Conservation (phyloP, 805 yeast genomes). For the Yueomyces sp. region DNA sequence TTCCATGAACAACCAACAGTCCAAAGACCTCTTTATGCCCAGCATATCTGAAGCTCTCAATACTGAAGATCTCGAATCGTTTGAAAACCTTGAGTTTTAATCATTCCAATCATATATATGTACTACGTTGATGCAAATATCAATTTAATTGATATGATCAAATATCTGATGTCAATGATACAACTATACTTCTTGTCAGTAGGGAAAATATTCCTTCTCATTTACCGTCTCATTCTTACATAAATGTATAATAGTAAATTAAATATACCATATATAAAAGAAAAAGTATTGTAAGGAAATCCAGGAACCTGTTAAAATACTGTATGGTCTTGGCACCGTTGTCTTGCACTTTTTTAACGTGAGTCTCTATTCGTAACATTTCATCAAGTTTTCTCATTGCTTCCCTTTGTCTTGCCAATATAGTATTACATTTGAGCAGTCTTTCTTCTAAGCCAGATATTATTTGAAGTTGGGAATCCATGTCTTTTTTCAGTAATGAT, state of each 20-base stretch:
- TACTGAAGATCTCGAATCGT: background rate
- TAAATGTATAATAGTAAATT: too few relatives aligned
- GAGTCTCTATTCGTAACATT: conserved; percentile 2
- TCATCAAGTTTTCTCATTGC: conserved; percentile 16
- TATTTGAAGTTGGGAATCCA: conserved; percentile 10
- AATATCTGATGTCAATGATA: too few relatives aligned
- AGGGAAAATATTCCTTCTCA: too few relatives aligned
- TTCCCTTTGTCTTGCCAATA: conserved; percentile 14
- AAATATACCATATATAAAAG: background rate
- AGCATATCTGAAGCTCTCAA: background rate
- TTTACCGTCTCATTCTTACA: too few relatives aligned
- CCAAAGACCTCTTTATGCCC: too few relatives aligned
- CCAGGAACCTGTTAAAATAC: background rate
- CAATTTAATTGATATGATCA: too few relatives aligned
- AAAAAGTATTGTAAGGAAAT: background rate
- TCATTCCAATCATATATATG: background rate
- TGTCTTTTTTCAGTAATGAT: conserved; percentile 4
- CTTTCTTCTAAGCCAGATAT: conserved; percentile 20
- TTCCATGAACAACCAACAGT: too few relatives aligned
- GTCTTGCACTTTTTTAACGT: conserved; percentile 3
- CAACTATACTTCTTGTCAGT: too few relatives aligned
- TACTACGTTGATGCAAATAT: too few relatives aligned
- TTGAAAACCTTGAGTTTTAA: background rate
- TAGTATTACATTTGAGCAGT: conserved; percentile 10
- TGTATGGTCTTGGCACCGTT: background rate